Evolutionary conservation across 192 early-diverging fungal species (phyloP).

Genomic region (Chytriomyces sp.): DNA sequence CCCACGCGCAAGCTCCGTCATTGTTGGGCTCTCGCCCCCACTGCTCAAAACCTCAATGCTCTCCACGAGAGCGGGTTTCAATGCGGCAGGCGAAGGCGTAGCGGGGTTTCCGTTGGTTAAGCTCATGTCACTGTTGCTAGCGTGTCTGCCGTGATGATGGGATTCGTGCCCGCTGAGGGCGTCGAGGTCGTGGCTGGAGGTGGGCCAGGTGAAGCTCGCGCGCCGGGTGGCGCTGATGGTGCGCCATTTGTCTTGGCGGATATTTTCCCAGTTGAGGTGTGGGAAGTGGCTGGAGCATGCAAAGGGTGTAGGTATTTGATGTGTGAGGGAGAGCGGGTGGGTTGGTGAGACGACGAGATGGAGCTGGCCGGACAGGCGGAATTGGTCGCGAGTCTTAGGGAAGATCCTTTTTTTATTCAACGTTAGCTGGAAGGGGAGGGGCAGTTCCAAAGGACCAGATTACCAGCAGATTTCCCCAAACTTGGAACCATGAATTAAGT

Average conservation of each 20-base stretch:
- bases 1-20: too few relatives aligned
- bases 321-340: conserved; percentile 12
- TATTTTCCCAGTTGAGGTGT: conserved; percentile 30
- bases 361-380: conserved; percentile 33
- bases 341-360: conserved; percentile 35
- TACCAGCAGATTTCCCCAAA: conserved; percentile 45
- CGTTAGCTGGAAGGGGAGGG: neutral
- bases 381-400: conserved; percentile 34
- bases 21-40: too few relatives aligned
- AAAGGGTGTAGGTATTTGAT: conserved; percentile 16
- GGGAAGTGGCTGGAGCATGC: conserved; percentile 13
- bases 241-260: conserved; percentile 25
- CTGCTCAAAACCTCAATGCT: too few relatives aligned
- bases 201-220: conserved; percentile 38
- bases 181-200: neutral
- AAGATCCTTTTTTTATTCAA: conserved; percentile 25
- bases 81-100: too few relatives aligned
- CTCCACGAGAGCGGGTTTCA: too few relatives aligned
- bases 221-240: conserved; percentile 26
- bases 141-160: conserved; percentile 2
- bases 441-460: neutral
- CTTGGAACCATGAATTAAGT: conserved; percentile 35
- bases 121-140: neutral
- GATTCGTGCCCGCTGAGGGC: neutral
- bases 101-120: neutral